Conservation (phyloP, 441 rosid genomes). For the Macaranga tanarius region DNA sequence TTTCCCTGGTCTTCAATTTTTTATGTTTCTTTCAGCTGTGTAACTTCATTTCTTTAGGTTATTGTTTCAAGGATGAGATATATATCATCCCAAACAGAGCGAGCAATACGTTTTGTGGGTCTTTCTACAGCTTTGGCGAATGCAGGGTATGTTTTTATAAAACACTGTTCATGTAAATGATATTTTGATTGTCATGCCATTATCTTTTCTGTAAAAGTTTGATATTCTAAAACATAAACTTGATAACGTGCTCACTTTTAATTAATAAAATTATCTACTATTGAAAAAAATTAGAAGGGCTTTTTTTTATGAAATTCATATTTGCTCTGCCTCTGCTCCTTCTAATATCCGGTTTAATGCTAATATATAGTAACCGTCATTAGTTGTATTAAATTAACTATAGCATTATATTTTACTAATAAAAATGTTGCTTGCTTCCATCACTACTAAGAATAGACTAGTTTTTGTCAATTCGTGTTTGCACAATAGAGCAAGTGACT, state of each 20-base stretch:
- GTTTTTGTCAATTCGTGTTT: neutral
- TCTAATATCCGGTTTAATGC: too few species aligned
- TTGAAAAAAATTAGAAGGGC: too few species aligned
- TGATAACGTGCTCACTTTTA: too few species aligned
- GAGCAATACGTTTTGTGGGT: constrained; percentile 88
- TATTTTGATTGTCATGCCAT: neutral
- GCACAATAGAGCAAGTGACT: neutral
- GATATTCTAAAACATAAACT: too few species aligned
- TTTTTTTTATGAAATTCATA: neutral
- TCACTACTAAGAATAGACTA: neutral
- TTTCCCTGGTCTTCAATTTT: constrained; percentile 12
- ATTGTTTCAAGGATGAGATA: constrained; percentile 99
- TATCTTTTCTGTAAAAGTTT: neutral
- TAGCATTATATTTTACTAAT: neutral
- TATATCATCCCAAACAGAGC: constrained; percentile 97
- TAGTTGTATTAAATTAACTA: neutral
- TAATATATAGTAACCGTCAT: neutral
- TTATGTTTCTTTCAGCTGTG: constrained; percentile 12
- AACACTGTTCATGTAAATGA: constrained; percentile 3
- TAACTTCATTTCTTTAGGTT: constrained; percentile 53
- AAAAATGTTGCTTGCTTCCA: neutral
- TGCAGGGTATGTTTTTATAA: constrained; percentile 65
- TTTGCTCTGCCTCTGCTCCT: neutral
- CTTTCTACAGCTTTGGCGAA: constrained; percentile 99
- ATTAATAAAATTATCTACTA: too few species aligned